Conservation (phyloP, 257 asterid genomes). For the Fraxinus anomala region DNA sequence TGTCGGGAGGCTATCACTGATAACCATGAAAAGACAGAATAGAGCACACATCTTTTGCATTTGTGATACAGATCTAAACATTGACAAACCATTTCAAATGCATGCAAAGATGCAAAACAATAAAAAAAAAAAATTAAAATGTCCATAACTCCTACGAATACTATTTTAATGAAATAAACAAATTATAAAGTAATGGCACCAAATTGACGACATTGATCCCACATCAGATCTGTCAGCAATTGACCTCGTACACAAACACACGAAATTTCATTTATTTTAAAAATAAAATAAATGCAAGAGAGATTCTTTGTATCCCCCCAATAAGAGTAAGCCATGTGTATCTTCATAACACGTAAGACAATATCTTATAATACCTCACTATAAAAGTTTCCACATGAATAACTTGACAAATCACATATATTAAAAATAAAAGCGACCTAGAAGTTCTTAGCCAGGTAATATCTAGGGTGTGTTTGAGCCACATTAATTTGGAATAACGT, state of each 20-base stretch:
- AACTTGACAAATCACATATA: no score
- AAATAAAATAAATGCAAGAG: neutral
- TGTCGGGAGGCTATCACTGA: neutral
- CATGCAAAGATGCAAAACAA: neutral
- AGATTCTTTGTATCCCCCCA: neutral
- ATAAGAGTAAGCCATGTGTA: neutral
- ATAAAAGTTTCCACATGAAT: neutral
- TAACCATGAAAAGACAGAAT: neutral
- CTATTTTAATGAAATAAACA: neutral
- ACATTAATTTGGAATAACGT: no score
- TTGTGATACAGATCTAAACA: neutral
- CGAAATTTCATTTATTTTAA: no score
- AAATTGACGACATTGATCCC: neutral
- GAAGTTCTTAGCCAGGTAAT: neutral
- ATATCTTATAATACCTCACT: neutral
- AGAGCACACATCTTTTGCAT: neutral
- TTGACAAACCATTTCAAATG: neutral
- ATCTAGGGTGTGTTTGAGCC: no score
- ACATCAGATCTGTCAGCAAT: neutral
- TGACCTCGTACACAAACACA: neutral
- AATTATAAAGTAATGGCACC: neutral
- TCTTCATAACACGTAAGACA: neutral
- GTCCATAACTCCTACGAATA: no score
- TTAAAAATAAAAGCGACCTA: neutral
- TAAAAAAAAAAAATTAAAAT: no score